Base-by-base conservation (phyloP, 495 filamentous ascomycete species). In the Tuber calosporum region DNA sequence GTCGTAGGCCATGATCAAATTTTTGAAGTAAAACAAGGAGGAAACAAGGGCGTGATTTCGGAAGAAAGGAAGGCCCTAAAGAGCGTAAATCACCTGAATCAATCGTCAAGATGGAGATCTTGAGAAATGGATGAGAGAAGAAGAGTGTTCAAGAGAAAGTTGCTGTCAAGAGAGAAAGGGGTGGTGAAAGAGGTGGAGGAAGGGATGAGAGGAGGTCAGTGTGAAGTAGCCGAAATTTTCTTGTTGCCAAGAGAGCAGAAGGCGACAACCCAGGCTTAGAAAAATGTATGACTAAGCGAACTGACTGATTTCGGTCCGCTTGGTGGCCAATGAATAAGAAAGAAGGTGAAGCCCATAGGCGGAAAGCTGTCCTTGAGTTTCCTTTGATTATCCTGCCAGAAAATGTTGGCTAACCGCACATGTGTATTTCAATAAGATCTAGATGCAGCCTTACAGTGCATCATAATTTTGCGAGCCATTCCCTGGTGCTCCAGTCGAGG, bases 91-190 rank as follows among this genome's bases (percentile, higher is more conserved):
- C 58, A 72, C 69, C 38, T 68, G 34, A 74, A 39, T 41, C 39
- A 58, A 69, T 36, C 62, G 69, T 70, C 30, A 67, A 67, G 42
- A 67, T 58, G 72, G 39, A 53, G 42, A 77, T 77, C 74, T 77
- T 71, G 37, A 53, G 67, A 58, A 20, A 42, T 69, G 39, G 71
- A 74, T 69, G 78, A 75, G 73, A 69, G 75, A 68, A 79, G 68
- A 66, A 73, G 66, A 78, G 73, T 72, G 75, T 58, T 70, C 43
- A 75, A 74, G 77, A 75, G 53, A 73, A 68, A 76, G 62, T 75
- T 69, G 70, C 72, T 72, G 74, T 79, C 78, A 76, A 81, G 79
- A 68, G 78, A 74, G 79, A 80, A 76, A 77, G 77, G 71, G 76
- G 70, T 71, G 66, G 41, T 69, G 66, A 67, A 74, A 70, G 69